Base-by-base conservation (phyloP, 2,329 filamentous ascomycete genomes). In the Ascochyta fabae region DNA sequence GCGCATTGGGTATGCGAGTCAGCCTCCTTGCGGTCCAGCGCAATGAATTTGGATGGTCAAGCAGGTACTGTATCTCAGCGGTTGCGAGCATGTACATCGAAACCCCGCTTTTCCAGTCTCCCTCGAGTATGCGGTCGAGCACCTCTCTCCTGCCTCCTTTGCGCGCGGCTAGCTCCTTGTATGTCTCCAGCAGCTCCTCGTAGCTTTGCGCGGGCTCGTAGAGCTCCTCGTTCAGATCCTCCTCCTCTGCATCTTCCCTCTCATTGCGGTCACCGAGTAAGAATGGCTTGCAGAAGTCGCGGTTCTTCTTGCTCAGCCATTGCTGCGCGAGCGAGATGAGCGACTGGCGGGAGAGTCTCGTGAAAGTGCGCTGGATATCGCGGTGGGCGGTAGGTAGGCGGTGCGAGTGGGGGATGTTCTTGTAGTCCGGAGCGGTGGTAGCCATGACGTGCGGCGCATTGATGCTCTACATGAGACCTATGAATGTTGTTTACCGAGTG, bases 261-360 rank as follows among this genome's bases (percentile, higher is more conserved):
- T 84, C 79, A n/a, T 73, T 71, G 27, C 68, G 62, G 56, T 74
- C 70, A 33, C 64, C 58, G 55, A 68, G 69, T 41, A 89, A 82
- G 69, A 82, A 86, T 0, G 89, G 89, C 1, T 79, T 79, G 39
- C 84, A 88, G 16, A 83, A 78, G 4, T 82, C 75, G 36, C 86
- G 79, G 60, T 89, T 88, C 60, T 82, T 79, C 44, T 88, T 84
- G 53, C 88, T 85, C 3, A 96, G 85, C 92, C 92, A 96, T 77
- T 89, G 84, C 22, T 92, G 81, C 0, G 84, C 89, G 8, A 96
- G 82, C 0, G 86, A 84, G 24, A 95, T 77, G 22, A 96, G 83
- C 0, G 89, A 86, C 42, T 87, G 79, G 46, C 91, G 87, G 1
- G 90, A 89, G 16, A 96, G 82, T 50, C 87, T 88, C 57, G 80